Evolutionary conservation across 2,329 filamentous ascomycete species (phyloP).

Genomic region (Hymenoscyphus scutula): DNA sequence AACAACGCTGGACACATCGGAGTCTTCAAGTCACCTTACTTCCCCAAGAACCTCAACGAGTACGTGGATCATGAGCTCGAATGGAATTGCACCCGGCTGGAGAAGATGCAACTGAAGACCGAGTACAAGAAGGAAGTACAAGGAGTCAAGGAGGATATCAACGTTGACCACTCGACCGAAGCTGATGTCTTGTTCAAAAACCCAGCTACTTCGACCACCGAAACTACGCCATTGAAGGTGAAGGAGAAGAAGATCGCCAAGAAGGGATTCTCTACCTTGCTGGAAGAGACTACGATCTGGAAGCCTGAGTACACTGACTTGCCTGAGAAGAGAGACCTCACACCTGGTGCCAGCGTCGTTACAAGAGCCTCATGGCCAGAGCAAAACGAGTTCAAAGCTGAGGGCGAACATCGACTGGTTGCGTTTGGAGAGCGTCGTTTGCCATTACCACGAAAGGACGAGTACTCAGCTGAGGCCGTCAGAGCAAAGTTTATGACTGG

Average conservation of each 20-base stretch:
- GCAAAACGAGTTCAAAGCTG: slow-evolving; percentile 15
- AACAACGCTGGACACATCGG: slow-evolving; percentile 12
- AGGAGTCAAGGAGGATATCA: not conserved
- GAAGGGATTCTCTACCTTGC: not conserved
- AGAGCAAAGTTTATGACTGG: slow-evolving; percentile 3
- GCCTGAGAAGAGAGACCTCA: slow-evolving; percentile 8
- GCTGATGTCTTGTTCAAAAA: not conserved
- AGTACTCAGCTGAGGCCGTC: slow-evolving; percentile 7
- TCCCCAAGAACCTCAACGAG: slow-evolving; percentile 10
- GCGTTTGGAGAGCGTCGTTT: slow-evolving; percentile 12
- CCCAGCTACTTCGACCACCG: not conserved
- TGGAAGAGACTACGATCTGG: slow-evolving; percentile 12
- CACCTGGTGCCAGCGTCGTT: not conserved
- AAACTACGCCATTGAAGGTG: not conserved
- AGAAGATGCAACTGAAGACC: not conserved
- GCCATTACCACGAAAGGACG: slow-evolving; percentile 15
- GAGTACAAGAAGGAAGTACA: not conserved
- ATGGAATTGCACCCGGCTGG: not conserved
- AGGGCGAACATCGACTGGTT: slow-evolving; percentile 13
- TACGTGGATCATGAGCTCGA: slow-evolving; percentile 6
- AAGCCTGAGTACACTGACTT: slow-evolving; percentile 2
- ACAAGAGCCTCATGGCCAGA: slow-evolving; percentile 18
- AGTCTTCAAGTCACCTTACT: slow-evolving; percentile 12
- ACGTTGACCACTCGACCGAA: slow-evolving; percentile 7
- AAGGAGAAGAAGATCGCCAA: not conserved